Evolutionary conservation across 805 yeast species (phyloP).

Genomic region (Candida rishiriensis): DNA sequence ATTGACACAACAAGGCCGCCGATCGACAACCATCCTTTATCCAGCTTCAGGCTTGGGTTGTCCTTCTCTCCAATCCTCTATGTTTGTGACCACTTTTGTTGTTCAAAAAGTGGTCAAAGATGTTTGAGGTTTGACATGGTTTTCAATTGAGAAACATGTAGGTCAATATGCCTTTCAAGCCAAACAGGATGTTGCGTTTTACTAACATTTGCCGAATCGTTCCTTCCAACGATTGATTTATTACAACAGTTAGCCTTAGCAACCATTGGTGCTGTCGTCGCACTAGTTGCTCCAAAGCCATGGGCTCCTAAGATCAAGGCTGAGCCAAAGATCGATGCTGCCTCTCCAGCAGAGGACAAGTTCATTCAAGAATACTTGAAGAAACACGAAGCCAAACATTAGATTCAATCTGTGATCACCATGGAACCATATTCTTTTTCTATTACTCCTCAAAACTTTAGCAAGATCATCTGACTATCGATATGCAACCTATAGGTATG

Average conservation of each 20-base stretch:
- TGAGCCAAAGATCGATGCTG: conserved; percentile 68
- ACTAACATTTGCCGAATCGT: not conserved
- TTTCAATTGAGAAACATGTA: no score
- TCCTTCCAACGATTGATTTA: not conserved
- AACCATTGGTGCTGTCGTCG: conserved; percentile 67
- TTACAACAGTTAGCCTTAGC: conserved; percentile 61
- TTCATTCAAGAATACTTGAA: conserved; percentile 71
- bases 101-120: no score
- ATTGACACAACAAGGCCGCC: no score
- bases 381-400: conserved; percentile 34
- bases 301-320: conserved; percentile 56
- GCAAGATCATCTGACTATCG: not conserved
- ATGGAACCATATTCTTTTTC: no score
- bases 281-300: conserved; percentile 68
- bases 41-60: no score
- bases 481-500: not conserved
- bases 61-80: no score
- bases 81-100: no score
- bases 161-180: no score
- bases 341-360: conserved; percentile 84
- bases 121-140: no score
- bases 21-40: no score
- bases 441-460: no score
- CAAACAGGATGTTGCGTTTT: conserved; percentile 1
- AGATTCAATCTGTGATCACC: not conserved